These are phyloP conservation scores for Conticribra weissflogii DNA, from an alignment of 108 stramenopile genomes.

Conservation along the genomic window DNA sequence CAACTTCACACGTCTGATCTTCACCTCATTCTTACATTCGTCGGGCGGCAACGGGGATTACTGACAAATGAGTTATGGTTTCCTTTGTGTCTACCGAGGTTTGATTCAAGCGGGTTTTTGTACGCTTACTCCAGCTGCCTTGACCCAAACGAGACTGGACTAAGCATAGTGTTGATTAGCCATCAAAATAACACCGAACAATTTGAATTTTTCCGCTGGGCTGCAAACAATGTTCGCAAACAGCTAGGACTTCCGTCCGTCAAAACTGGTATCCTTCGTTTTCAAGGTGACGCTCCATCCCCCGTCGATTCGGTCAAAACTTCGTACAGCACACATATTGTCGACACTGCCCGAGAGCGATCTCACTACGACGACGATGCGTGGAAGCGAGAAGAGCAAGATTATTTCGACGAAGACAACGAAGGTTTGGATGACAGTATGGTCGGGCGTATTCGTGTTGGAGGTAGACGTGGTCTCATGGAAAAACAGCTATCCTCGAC, in stretches of 20 bases:
- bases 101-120: slow-evolving; percentile 76
- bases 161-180: slow-evolving; percentile 63
- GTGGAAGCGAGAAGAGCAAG: slow-evolving; percentile 31
- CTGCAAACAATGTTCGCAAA: slow-evolving; percentile 44
- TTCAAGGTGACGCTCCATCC: slow-evolving; percentile 19
- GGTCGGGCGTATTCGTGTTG: slow-evolving; percentile 18
- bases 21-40: slow-evolving; percentile 69
- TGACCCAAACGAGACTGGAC: slow-evolving; percentile 50
- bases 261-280: slow-evolving; percentile 32
- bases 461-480: slow-evolving; percentile 1
- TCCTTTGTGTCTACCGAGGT: slow-evolving; percentile 81
- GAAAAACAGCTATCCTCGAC: slow-evolving; percentile 10
- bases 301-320: slow-evolving; percentile 16
- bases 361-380: slow-evolving; percentile 31
- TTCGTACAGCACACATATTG: slow-evolving; percentile 2
- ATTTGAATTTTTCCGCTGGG: slow-evolving; percentile 64
- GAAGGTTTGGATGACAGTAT: slow-evolving; percentile 5
- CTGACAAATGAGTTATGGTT: slow-evolving; percentile 76
- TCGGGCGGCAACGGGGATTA: slow-evolving; percentile 58
- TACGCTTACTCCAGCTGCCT: slow-evolving; percentile 72
- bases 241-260: slow-evolving; percentile 49
- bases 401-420: slow-evolving; percentile 44
- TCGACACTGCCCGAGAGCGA: slow-evolving; percentile 20
- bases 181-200: slow-evolving; percentile 67
- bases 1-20: slow-evolving; percentile 75